Evolutionary conservation across 805 yeast genomes (phyloP).

Genomic region (Starmera caribaea): DNA sequence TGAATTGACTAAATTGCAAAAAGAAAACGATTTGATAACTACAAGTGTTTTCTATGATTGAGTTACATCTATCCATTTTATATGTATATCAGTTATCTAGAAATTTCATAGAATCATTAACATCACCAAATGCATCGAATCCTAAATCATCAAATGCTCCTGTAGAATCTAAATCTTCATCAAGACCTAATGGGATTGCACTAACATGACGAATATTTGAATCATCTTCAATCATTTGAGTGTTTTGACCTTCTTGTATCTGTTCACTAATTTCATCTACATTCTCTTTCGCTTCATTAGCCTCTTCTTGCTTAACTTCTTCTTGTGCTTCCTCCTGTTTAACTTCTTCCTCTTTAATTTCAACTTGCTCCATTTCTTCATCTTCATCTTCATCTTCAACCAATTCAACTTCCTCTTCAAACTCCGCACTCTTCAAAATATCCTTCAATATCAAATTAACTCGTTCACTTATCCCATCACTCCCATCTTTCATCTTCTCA

Average conservation of each 20-base stretch:
- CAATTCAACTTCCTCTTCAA: slow-evolving; percentile 6
- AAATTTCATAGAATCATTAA: not conserved
- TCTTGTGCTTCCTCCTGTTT: not conserved
- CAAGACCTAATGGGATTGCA: slow-evolving; percentile 2
- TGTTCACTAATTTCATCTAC: not conserved
- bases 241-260: not conserved
- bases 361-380: slow-evolving; percentile 1
- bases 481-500: slow-evolving; percentile 6
- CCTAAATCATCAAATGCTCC: slow-evolving; percentile 7
- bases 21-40: not conserved
- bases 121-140: slow-evolving; percentile 7
- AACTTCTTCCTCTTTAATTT: not conserved
- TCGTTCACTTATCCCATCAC: slow-evolving; percentile 1
- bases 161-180: slow-evolving; percentile 1
- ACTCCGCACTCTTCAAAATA: slow-evolving; percentile 3
- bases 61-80: not conserved
- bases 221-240: not conserved
- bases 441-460: slow-evolving; percentile 2
- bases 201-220: not conserved
- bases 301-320: not conserved
- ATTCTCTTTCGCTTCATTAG: not conserved
- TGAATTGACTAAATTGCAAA: too few species aligned
- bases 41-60: not conserved
- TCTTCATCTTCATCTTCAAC: slow-evolving; percentile 5
- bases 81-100: not conserved